Conservation (phyloP, 169 alveolate genomes). For the Sarcocystis neurona region DNA sequence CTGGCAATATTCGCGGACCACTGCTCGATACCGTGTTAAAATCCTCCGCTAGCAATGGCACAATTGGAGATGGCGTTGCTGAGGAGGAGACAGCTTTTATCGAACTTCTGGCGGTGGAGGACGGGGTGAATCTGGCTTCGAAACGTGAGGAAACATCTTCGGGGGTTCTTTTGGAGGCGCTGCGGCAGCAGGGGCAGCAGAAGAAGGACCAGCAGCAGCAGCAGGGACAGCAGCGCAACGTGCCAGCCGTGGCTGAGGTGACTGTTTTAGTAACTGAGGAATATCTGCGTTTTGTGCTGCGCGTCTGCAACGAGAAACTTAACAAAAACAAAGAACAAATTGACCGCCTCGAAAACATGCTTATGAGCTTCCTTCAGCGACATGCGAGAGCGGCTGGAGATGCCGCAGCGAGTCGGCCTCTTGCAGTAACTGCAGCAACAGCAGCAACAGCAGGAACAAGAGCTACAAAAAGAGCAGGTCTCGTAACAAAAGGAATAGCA, state of each 20-base stretch:
- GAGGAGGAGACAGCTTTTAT: too few species aligned
- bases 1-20: too few species aligned
- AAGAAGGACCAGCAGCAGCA: neutral
- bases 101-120: too few species aligned
- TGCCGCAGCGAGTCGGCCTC: neutral
- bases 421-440: neutral
- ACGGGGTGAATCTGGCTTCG: too few species aligned
- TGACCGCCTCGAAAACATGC: neutral
- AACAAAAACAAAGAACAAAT: slow-evolving; percentile 7
- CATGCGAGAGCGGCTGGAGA: neutral
- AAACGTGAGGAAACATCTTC: too few species aligned
- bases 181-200: neutral
- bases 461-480: neutral
- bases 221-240: neutral
- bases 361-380: neutral
- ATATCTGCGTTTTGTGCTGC: slow-evolving; percentile 4
- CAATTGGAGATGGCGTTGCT: too few species aligned
- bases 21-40: too few species aligned
- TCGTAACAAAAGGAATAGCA: too few species aligned
- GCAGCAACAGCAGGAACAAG: slow-evolving; percentile 1
- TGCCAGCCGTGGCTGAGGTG: neutral
- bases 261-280: neutral
- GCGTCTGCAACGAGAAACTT: slow-evolving; percentile 31
- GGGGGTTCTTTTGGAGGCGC: too few species aligned
- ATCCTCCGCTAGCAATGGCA: too few species aligned